These are phyloP conservation scores for Tetradesmus obliquus DNA, from an alignment of 139 green algal genomes.

Conservation along the genomic window DNA sequence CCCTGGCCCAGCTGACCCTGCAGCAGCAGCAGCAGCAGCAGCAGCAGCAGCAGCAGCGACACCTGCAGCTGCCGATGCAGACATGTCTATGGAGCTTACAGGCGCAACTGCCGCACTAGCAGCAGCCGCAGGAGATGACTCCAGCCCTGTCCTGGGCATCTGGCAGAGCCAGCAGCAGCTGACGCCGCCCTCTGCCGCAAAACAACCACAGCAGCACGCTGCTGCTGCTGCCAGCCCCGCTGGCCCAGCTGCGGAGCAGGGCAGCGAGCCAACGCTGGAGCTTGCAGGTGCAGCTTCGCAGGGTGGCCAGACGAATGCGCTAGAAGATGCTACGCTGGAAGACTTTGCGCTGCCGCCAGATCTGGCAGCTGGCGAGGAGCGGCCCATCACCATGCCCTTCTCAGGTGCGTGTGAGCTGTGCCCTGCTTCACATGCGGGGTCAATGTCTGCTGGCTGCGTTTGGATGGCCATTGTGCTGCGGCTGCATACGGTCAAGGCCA, in stretches of 20 bases:
- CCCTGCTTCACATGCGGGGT: too few species aligned
- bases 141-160: not conserved
- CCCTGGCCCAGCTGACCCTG: not conserved
- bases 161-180: constrained; percentile 4
- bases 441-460: not conserved
- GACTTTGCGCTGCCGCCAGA: constrained; percentile 69
- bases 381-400: constrained; percentile 10
- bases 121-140: not conserved
- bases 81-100: too few species aligned
- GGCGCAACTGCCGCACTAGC: not conserved
- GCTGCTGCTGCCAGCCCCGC: not conserved
- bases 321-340: constrained; percentile 61
- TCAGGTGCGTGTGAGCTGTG: constrained; percentile 1
- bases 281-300: not conserved
- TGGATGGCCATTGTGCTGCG: not conserved
- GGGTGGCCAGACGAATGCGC: constrained; percentile 9
- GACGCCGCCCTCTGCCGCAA: not conserved
- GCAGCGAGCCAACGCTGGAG: constrained; percentile 21
- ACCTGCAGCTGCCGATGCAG: not conserved
- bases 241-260: not conserved
- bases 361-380: constrained; percentile 22
- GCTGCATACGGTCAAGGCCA: too few species aligned
- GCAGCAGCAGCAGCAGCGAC: not conserved
- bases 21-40: constrained; percentile 2
- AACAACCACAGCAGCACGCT: not conserved